These are phyloP conservation scores for Vigna trinervia DNA, from an alignment of 306 rosid species.

Conservation along the genomic window DNA sequence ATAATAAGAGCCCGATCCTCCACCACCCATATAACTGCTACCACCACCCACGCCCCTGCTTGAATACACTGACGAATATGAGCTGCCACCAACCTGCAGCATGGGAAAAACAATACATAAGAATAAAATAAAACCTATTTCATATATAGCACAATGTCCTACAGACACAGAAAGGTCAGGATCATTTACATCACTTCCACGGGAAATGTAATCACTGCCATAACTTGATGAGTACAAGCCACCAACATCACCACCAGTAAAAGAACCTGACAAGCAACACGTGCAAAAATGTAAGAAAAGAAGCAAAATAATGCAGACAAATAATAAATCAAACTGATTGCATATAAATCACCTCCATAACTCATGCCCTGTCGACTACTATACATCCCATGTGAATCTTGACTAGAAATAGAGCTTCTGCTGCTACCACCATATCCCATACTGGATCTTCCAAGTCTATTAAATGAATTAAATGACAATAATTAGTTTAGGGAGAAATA, in stretches of 20 bases:
- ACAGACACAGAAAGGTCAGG: constrained; percentile 28
- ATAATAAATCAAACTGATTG: constrained; percentile 28
- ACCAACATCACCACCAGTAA: constrained; percentile 70
- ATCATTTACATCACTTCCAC: constrained; percentile 85
- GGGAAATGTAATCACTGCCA: constrained; percentile 88
- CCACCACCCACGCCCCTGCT: constrained; percentile 83
- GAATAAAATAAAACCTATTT: not conserved
- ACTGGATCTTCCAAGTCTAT: constrained; percentile 80
- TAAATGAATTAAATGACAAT: not conserved
- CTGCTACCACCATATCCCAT: constrained; percentile 76
- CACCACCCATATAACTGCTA: constrained; percentile 84
- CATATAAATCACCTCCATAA: constrained; percentile 56
- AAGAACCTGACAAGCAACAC: constrained; percentile 70
- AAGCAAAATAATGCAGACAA: constrained; percentile 23
- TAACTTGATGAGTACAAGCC: constrained; percentile 96
- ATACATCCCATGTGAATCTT: constrained; percentile 81
- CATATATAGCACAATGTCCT: not conserved
- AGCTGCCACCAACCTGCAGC: constrained; percentile 83
- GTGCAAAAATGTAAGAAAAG: constrained; percentile 32
- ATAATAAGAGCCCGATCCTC: constrained; percentile 93
- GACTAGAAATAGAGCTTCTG: constrained; percentile 75
- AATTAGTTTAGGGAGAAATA: not conserved
- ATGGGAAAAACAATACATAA: constrained; percentile 38
- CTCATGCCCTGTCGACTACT: constrained; percentile 77
- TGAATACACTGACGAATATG: constrained; percentile 87